These are phyloP conservation scores for Colletotrichum destructivum DNA, from an alignment of 2,329 filamentous ascomycete species.

Conservation along the genomic window DNA sequence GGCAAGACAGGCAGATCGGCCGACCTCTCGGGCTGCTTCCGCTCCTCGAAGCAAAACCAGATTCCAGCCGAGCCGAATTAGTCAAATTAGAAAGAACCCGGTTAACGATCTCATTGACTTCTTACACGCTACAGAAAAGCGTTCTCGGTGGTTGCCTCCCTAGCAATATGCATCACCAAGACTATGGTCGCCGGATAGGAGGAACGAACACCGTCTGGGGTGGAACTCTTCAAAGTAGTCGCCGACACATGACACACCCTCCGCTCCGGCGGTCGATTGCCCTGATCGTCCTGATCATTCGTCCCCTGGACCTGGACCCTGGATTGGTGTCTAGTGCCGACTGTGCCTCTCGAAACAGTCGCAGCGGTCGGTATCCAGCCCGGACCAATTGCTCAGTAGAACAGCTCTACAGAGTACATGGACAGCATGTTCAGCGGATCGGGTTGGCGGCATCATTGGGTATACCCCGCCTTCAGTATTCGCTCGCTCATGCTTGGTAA, in stretches of 20 bases:
- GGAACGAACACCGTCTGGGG: not conserved
- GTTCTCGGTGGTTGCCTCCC: not conserved
- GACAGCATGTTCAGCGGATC: not conserved
- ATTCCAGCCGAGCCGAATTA: not conserved
- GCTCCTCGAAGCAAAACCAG: slow-evolving; percentile 1
- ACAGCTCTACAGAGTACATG: no score
- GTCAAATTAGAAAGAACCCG: not conserved
- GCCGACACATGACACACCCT: slow-evolving; percentile 1
- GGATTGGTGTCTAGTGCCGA: slow-evolving; percentile 16
- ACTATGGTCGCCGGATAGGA: not conserved
- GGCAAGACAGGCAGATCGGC: slow-evolving; percentile 19
- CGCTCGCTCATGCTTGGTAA: not conserved
- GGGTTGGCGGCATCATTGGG: not conserved
- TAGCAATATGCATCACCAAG: slow-evolving; percentile 3
- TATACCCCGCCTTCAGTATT: slow-evolving; percentile 9
- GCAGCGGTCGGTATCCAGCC: not conserved
- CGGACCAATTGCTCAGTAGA: slow-evolving; percentile 5
- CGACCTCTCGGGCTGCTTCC: slow-evolving; percentile 25
- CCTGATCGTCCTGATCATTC: slow-evolving; percentile 33
- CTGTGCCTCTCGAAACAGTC: slow-evolving; percentile 3
- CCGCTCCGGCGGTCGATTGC: slow-evolving; percentile 25
- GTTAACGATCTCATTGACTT: not conserved
- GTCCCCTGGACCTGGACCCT: slow-evolving; percentile 35
- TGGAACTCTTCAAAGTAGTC: not conserved
- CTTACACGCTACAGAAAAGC: not conserved